These are phyloP conservation scores for Peronosclerospora sorghi DNA, from an alignment of 352 stramenopile genomes.

Conservation along the genomic window DNA sequence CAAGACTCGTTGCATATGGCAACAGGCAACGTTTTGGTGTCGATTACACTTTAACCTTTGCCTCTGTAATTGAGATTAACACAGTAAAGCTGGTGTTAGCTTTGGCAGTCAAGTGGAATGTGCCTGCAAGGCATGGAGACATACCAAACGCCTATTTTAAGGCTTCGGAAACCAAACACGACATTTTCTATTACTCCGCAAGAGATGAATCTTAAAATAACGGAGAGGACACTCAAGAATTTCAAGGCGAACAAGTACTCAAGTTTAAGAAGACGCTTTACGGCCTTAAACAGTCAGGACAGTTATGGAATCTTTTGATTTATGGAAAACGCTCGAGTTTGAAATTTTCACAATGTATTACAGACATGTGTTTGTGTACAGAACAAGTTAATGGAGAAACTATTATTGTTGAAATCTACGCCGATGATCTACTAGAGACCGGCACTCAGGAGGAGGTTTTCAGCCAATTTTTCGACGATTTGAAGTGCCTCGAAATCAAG, in stretches of 20 bases:
- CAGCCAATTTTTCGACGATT: too few relatives aligned
- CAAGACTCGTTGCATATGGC: neutral
- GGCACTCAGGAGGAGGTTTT: too few relatives aligned
- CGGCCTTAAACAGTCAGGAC: neutral
- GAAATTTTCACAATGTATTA: too few relatives aligned
- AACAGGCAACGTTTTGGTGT: neutral
- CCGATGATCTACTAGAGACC: too few relatives aligned
- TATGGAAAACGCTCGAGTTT: too few relatives aligned
- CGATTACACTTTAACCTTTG: neutral
- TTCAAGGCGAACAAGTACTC: neutral
- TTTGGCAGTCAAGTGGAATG: neutral
- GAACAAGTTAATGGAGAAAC: too few relatives aligned
- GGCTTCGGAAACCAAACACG: neutral
- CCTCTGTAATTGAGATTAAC: neutral
- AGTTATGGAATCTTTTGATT: neutral
- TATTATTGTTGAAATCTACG: too few relatives aligned
- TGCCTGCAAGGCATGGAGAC: neutral
- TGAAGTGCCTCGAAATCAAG: too few relatives aligned
- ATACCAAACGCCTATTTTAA: neutral
- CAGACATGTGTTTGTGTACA: too few relatives aligned
- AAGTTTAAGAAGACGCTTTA: neutral
- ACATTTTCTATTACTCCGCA: neutral
- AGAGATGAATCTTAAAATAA: neutral
- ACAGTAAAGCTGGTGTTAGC: neutral
- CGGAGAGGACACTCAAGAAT: neutral